Base-by-base conservation (phyloP, 2,329 filamentous ascomycete species). In the Pseudocercospora crystallina region DNA sequence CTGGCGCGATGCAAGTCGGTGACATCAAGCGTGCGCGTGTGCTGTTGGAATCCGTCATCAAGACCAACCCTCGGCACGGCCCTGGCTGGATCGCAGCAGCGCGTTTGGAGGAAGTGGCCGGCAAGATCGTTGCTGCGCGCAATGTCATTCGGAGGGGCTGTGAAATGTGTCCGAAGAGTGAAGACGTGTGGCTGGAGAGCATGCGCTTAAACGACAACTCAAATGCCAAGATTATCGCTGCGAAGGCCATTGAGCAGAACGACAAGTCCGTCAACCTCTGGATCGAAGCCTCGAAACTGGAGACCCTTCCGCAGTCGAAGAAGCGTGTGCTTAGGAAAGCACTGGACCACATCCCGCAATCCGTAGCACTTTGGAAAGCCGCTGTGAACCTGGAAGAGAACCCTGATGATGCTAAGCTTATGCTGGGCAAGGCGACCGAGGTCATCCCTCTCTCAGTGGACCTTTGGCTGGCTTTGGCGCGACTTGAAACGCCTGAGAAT, bases 281-380 rank as follows among this genome's bases (percentile, higher is more conserved):
- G 94, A 85, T 95, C 5, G 91, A 95, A 68, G 95, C 94, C 1
- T 96, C 96, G 84, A 89, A 90, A 58, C 75, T 99, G 17, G 94
- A 99, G 69, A 83, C 84, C 7, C 87, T 96, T 41, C 75, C 83
- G 1, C 82, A 86, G 52, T 89, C 90, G 9, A 95, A 95, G 72
- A 97, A 97, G 73, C 85, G 90, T 65, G 94, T 99, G 7, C 84
- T 96, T 31, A 83, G 91, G 48, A 89, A 95, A 66, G 95, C 94
- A 0, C 78, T 99, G 38, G 89, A 97, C 63, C 86, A 96, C 64
- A 88, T 96, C 35, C 91, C 91, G 0, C 90, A 96, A 65, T 97
- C 92, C 0, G 94, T 97, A 41, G 86, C 89, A 36, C 80, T 99
- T n/a, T 99, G 94, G 94, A 99, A 97, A 68, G 90, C 95, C 67